These are phyloP conservation scores for Emmonsiellopsis sp. DNA, from an alignment of 2,329 filamentous ascomycete genomes.

Conservation along the genomic window DNA sequence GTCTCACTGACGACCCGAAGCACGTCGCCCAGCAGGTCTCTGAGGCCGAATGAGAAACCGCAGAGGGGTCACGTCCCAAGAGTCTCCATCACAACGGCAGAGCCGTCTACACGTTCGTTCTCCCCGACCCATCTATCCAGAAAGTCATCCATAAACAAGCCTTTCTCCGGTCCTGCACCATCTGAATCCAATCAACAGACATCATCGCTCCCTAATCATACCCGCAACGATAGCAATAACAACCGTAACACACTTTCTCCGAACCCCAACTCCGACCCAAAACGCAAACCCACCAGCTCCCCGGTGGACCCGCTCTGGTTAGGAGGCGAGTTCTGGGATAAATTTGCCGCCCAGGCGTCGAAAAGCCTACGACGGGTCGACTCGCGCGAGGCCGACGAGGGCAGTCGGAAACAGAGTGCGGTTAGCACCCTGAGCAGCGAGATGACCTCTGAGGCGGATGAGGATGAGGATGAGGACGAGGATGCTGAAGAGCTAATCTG, in stretches of 20 bases:
- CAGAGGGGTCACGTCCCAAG: not conserved
- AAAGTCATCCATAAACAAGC: not conserved
- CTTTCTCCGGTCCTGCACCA: slow-evolving; percentile 7
- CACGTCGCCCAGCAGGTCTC: slow-evolving; percentile 40
- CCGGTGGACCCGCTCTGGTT: slow-evolving; percentile 38
- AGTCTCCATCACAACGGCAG: slow-evolving; percentile 12
- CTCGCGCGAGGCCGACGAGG: slow-evolving; percentile 1
- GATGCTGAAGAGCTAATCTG: slow-evolving; percentile 47
- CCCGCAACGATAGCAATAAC: not conserved
- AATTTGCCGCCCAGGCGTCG: slow-evolving; percentile 30
- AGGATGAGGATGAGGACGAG: slow-evolving; percentile 26
- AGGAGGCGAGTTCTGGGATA: slow-evolving; percentile 46
- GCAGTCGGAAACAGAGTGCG: slow-evolving; percentile 26
- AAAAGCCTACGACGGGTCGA: slow-evolving; percentile 14
- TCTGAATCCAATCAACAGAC: not conserved
- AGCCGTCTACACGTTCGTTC: slow-evolving; percentile 19
- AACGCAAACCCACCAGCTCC: not conserved
- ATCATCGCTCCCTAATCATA: not conserved
- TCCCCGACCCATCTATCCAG: slow-evolving; percentile 7
- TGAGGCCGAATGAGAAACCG: slow-evolving; percentile 9
- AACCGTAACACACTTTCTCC: not conserved
- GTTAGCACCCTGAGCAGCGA: slow-evolving; percentile 53
- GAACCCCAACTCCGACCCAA: not conserved
- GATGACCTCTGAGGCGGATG: slow-evolving; percentile 30
- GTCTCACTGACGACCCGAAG: slow-evolving; percentile 30